Conservation (phyloP, 495 filamentous ascomycete species). For the Bombardia bombarda region DNA sequence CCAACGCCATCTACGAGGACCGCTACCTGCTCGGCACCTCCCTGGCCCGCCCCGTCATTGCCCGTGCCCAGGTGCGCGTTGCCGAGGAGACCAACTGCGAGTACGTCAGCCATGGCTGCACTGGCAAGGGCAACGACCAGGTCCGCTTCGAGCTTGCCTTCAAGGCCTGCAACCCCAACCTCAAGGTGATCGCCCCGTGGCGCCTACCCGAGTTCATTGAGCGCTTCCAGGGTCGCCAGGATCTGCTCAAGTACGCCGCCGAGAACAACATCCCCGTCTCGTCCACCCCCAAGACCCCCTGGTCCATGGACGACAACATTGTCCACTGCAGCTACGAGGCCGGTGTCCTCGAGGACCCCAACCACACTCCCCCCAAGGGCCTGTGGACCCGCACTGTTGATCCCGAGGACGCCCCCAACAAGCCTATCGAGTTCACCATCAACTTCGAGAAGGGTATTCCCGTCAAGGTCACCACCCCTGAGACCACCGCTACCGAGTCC, state of each 20-base stretch:
- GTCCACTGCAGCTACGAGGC: constrained; percentile 90
- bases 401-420: constrained; percentile 66
- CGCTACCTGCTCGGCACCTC: constrained; percentile 71
- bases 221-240: constrained; percentile 73
- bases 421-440: constrained; percentile 68
- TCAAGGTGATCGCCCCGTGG: constrained; percentile 90
- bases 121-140: constrained; percentile 43
- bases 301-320: constrained; percentile 82
- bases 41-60: constrained; percentile 84
- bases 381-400: constrained; percentile 83
- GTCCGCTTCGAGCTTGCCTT: constrained; percentile 57
- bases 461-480: constrained; percentile 48
- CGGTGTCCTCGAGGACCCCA: constrained; percentile 65
- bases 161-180: constrained; percentile 57
- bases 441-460: constrained; percentile 83
- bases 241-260: constrained; percentile 80
- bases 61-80: constrained; percentile 61
- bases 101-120: constrained; percentile 70
- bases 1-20: constrained; percentile 83
- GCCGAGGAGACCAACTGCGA: constrained; percentile 62
- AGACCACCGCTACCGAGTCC: constrained; percentile 61
- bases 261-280: constrained; percentile 76
- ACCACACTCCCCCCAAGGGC: constrained; percentile 58
- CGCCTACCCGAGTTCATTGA: constrained; percentile 75
- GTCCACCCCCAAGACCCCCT: constrained; percentile 75